Percentiles rank a stretch among this genome's conserved stretches.
Evolutionary conservation across 1,139 yeast genomes (phyloP).

Genomic region (Zygosaccharomyces pseudobailii): DNA sequence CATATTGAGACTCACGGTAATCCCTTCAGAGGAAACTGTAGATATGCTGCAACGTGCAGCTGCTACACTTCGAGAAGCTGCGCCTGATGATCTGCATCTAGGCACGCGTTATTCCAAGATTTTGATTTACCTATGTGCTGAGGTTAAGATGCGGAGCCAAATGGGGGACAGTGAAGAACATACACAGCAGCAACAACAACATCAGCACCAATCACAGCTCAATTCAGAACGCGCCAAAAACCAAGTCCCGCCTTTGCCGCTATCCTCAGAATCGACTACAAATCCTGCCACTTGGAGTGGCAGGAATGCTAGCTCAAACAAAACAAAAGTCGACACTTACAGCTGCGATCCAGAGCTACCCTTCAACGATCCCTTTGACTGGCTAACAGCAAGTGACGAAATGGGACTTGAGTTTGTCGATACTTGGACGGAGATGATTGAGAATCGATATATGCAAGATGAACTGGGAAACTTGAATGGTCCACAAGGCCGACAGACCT

Average conservation of each 20-base stretch:
- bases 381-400: constrained; percentile 61
- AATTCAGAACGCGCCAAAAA: constrained; percentile 1
- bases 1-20: constrained; percentile 57
- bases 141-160: constrained; percentile 46
- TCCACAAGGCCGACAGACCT: neutral
- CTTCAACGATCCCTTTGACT: constrained; percentile 42
- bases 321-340: neutral
- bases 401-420: constrained; percentile 84
- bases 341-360: neutral
- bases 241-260: neutral
- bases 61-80: constrained; percentile 67
- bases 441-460: constrained; percentile 40
- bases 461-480: neutral
- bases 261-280: neutral
- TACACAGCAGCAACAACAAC: constrained; percentile 1
- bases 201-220: too few species aligned
- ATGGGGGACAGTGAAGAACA: constrained; percentile 10
- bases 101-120: constrained; percentile 80
- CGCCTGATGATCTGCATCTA: constrained; percentile 85
- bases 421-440: constrained; percentile 84
- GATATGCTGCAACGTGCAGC: constrained; percentile 70
- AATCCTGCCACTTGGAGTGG: neutral
- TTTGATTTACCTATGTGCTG: constrained; percentile 70
- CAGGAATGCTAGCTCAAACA: neutral
- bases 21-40: constrained; percentile 66